Percentiles rank a stretch among this genome's conserved stretches.
These are phyloP conservation scores for Hygrophoropsis aurantiaca DNA, from an alignment of 768 basidiomycete genomes.

Conservation along the genomic window DNA sequence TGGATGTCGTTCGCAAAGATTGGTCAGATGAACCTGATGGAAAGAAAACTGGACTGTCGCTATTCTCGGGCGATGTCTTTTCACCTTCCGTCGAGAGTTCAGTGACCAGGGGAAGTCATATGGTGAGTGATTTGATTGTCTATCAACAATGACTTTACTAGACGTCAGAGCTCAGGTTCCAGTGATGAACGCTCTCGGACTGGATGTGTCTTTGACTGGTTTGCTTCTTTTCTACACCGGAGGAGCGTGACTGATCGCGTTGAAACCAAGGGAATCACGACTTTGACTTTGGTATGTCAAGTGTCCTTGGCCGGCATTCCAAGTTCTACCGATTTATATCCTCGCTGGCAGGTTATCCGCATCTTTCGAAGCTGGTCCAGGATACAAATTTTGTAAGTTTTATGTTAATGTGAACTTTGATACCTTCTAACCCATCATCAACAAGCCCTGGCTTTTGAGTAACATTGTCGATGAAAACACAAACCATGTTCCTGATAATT, in stretches of 20 bases:
- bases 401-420: not conserved
- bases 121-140: slow-evolving; percentile 49
- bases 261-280: slow-evolving; percentile 79
- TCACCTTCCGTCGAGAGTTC: slow-evolving; percentile 85
- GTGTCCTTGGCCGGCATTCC: slow-evolving; percentile 1
- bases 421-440: slow-evolving; percentile 1
- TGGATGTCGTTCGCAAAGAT: slow-evolving; percentile 57
- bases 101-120: slow-evolving; percentile 87
- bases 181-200: slow-evolving; percentile 76
- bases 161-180: not conserved
- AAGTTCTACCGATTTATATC: slow-evolving; percentile 1
- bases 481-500: slow-evolving; percentile 54
- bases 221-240: slow-evolving; percentile 22
- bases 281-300: slow-evolving; percentile 74
- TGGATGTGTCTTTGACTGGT: slow-evolving; percentile 83
- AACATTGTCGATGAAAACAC: slow-evolving; percentile 79
- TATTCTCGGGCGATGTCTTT: slow-evolving; percentile 91
- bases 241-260: not conserved
- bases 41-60: slow-evolving; percentile 65
- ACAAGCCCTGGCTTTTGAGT: slow-evolving; percentile 85
- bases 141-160: not conserved
- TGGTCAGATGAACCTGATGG: slow-evolving; percentile 55
- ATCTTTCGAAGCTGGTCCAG: slow-evolving; percentile 63
- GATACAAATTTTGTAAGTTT: slow-evolving; percentile 72
- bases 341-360: slow-evolving; percentile 59